Conservation (phyloP, 1,139 yeast species). For the Taphrina wiesneri region DNA sequence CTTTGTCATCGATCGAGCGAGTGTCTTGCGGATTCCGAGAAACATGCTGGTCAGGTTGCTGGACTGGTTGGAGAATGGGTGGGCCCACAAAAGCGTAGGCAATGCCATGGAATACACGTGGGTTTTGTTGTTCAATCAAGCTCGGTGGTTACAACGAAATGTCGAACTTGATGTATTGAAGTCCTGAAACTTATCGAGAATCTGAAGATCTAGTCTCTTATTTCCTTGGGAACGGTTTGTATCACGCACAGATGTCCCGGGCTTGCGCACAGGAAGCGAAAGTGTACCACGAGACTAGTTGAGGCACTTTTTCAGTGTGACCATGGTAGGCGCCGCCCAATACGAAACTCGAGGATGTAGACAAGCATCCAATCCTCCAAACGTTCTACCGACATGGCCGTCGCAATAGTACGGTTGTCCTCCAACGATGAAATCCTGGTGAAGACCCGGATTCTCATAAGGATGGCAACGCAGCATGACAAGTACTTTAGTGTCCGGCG, state of each 20-base stretch:
- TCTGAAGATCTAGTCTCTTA: too few relatives aligned
- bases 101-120: neutral
- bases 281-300: neutral
- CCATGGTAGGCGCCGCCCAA: neutral
- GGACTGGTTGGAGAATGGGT: neutral
- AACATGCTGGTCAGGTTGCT: neutral
- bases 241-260: too few relatives aligned
- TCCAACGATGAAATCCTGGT: neutral
- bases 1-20: neutral
- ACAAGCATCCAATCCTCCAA: neutral
- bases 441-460: neutral
- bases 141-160: neutral
- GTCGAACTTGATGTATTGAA: too few relatives aligned
- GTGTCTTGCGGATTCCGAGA: neutral
- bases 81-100: neutral
- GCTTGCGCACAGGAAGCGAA: too few relatives aligned
- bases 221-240: too few relatives aligned
- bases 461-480: constrained; percentile 10
- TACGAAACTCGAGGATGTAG: neutral
- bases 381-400: neutral
- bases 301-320: neutral
- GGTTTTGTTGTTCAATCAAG: neutral
- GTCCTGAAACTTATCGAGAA: too few relatives aligned
- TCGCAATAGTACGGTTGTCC: neutral
- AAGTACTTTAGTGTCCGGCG: neutral